phyloP scores from a whole-genome alignment of 1,284 basidiomycete genomes.

The Ceratobasidium sp. region DNA sequence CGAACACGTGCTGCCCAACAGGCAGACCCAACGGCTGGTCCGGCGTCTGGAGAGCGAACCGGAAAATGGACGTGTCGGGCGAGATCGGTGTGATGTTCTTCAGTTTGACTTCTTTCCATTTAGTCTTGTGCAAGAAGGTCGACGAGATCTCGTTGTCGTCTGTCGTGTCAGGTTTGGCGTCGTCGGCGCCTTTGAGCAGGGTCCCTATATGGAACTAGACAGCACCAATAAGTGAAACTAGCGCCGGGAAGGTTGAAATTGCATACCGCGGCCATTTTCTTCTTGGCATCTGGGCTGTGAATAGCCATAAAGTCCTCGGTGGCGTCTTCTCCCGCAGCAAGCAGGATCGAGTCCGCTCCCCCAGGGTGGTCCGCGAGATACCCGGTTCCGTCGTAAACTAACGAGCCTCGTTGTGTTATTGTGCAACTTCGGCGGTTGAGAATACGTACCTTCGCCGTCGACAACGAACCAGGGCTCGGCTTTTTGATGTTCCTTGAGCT shows the following conservation, averaged over 20 bases:
- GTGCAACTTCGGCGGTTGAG: too few relatives aligned
- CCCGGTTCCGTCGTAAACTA: constrained; percentile 66
- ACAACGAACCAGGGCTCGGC: constrained; percentile 73
- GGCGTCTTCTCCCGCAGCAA: constrained; percentile 73
- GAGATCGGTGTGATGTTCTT: constrained; percentile 61
- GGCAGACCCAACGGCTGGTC: constrained; percentile 70
- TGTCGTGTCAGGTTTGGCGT: neutral
- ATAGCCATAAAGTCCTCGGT: constrained; percentile 74
- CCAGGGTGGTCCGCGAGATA: constrained; percentile 75
- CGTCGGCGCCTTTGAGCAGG: constrained; percentile 50
- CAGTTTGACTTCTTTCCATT: constrained; percentile 67
- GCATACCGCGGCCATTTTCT: constrained; percentile 62
- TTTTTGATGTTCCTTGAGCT: constrained; percentile 63
- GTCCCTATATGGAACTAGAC: constrained; percentile 63
- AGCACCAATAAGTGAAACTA: constrained; percentile 45
- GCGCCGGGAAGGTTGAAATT: neutral
- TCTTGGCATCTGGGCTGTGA: constrained; percentile 66
- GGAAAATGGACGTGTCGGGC: constrained; percentile 67
- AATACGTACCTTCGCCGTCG: constrained; percentile 59
- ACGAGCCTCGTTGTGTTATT: too few relatives aligned
- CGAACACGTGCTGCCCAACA: constrained; percentile 73
- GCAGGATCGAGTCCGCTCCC: constrained; percentile 69
- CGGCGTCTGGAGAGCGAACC: constrained; percentile 64
- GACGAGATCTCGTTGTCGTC: constrained; percentile 29
- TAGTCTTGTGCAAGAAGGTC: constrained; percentile 64